A percentile compares a stretch with the other conserved stretches of the same genome.
Evolutionary conservation across 208 protist genomes (phyloP).

Genomic region (Naegleria lovaniensis): DNA sequence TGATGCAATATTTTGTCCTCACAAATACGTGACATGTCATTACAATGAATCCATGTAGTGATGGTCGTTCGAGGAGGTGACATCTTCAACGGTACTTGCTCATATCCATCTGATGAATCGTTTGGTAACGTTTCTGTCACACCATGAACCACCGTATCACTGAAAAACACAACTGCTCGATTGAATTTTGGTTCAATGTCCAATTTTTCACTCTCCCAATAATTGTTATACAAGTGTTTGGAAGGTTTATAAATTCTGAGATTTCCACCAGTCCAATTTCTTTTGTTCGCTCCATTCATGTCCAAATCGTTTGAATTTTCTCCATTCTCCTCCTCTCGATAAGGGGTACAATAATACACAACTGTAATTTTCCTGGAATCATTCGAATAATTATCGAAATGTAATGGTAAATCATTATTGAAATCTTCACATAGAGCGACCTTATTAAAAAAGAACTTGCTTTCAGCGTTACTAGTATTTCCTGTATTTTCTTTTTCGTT

Average conservation of each 20-base stretch:
- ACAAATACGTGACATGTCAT: background rate
- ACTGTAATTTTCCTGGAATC: background rate
- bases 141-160: background rate
- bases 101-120: background rate
- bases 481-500: too few species aligned
- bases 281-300: background rate
- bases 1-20: background rate
- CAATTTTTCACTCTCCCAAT: background rate
- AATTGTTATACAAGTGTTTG: background rate
- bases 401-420: background rate
- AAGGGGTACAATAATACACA: background rate
- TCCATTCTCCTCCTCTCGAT: background rate
- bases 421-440: background rate
- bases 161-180: background rate
- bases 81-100: too few species aligned
- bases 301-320: too few species aligned
- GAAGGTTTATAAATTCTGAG: background rate
- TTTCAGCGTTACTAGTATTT: too few species aligned
- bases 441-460: background rate
- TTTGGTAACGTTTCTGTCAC: background rate
- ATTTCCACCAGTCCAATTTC: background rate
- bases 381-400: background rate
- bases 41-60: background rate
- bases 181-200: background rate
- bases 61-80: background rate